Percentiles rank a stretch among this genome's conserved stretches.
phyloP scores from a whole-genome alignment of 352 stramenopile genomes.

The Pythium coloratum region DNA sequence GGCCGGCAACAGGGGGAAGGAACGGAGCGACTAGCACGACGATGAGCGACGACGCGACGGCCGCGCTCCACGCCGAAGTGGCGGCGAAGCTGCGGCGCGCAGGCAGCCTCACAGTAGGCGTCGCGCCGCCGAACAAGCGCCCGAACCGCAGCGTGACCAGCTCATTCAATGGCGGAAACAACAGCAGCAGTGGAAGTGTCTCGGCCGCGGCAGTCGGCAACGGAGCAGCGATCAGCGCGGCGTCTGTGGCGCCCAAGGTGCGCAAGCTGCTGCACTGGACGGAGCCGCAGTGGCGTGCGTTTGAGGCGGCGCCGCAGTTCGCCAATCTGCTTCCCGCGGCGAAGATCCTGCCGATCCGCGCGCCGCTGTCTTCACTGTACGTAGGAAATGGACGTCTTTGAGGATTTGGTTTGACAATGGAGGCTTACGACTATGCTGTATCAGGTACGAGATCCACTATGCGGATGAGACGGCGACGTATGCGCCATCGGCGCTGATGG shows the following conservation, averaged over 20 bases:
- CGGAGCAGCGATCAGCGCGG: not conserved
- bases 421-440: not conserved
- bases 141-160: conserved; percentile 16
- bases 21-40: not conserved
- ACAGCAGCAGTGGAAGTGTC: not conserved
- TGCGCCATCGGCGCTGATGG: conserved; percentile 74
- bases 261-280: conserved; percentile 76
- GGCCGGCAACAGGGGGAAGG: not conserved
- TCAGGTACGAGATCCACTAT: conserved; percentile 85
- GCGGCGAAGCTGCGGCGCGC: conserved; percentile 32
- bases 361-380: conserved; percentile 78
- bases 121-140: conserved; percentile 16
- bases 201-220: not conserved
- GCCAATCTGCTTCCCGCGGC: conserved; percentile 48
- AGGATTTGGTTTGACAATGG: not conserved
- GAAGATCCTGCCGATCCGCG: conserved; percentile 75
- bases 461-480: conserved; percentile 48
- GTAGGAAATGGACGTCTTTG: conserved; percentile 14
- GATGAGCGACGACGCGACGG: conserved; percentile 27
- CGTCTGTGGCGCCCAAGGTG: conserved; percentile 18
- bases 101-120: conserved; percentile 17
- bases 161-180: conserved; percentile 2
- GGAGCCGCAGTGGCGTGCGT: conserved; percentile 59
- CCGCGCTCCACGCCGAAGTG: conserved; percentile 25
- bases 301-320: conserved; percentile 57